These are phyloP conservation scores for Melaleuca alternifolia DNA, from an alignment of 345 rosid genomes.

Conservation along the genomic window DNA sequence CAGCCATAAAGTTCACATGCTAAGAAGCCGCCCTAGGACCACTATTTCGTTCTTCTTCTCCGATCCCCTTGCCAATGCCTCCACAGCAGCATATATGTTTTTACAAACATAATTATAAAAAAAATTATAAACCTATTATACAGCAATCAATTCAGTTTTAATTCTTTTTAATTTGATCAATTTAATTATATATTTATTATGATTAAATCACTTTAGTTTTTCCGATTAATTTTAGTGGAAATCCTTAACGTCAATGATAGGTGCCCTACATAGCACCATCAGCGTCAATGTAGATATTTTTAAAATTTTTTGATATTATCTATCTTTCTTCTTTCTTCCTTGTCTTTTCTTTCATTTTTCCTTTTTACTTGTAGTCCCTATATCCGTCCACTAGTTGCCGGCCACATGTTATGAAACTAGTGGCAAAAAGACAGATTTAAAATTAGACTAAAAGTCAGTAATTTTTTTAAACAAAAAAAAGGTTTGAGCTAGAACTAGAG, in stretches of 20 bases:
- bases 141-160: too few relatives aligned
- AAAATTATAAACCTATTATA: not conserved
- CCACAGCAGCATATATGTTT: not conserved
- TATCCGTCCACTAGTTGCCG: not conserved
- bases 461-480: too few relatives aligned
- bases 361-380: not conserved
- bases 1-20: not conserved
- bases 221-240: not conserved
- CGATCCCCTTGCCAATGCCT: not conserved
- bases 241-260: not conserved
- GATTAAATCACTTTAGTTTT: not conserved
- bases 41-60: not conserved
- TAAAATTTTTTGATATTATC: not conserved
- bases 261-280: too few relatives aligned
- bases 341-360: not conserved
- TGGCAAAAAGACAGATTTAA: not conserved
- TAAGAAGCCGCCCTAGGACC: not conserved
- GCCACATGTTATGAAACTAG: not conserved
- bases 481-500: too few relatives aligned
- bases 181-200: not conserved
- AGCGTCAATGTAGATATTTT: too few relatives aligned
- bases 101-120: fast-evolving
- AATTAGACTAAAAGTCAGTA: not conserved
- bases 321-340: not conserved
- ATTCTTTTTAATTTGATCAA: not conserved